A percentile compares a stretch with the other conserved stretches of the same genome.
Evolutionary conservation across 768 basidiomycete genomes (phyloP).

Genomic region (Lyophyllum shimeji): DNA sequence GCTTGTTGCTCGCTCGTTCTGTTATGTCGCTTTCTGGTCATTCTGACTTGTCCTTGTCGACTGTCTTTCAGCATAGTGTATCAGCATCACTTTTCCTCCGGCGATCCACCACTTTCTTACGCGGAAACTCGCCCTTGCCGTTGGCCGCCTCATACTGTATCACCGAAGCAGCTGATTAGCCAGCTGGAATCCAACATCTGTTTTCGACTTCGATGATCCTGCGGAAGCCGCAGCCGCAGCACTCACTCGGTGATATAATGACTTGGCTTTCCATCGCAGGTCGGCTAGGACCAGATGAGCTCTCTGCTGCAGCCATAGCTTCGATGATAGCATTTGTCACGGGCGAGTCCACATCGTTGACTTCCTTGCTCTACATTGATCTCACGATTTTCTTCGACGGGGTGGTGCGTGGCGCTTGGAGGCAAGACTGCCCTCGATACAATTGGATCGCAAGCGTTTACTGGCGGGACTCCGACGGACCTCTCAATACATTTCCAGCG

Average conservation of each 20-base stretch:
- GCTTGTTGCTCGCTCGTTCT: background rate
- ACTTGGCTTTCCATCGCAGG: conserved; percentile 50
- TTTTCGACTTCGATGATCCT: no score
- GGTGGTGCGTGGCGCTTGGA: conserved; percentile 76
- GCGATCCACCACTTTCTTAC: background rate
- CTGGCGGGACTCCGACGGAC: conserved; percentile 61
- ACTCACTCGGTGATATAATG: background rate
- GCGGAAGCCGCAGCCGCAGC: background rate
- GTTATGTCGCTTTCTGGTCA: background rate
- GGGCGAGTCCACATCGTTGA: conserved; percentile 51
- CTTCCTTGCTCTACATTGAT: conserved; percentile 37
- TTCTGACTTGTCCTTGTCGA: background rate
- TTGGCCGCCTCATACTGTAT: no score
- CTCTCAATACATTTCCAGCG: conserved; percentile 73
- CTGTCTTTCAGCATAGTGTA: background rate
- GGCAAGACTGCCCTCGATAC: conserved; percentile 82
- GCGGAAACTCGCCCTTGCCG: no score
- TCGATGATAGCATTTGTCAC: conserved; percentile 80
- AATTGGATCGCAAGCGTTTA: conserved; percentile 75
- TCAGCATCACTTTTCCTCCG: background rate
- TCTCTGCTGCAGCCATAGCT: conserved; percentile 71
- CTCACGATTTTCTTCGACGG: conserved; percentile 50
- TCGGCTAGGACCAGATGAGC: conserved; percentile 60
- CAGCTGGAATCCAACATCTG: no score
- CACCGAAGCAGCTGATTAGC: background rate